These are phyloP conservation scores for Trichoderma simmonsii DNA, from an alignment of 2,329 filamentous ascomycete genomes.

Conservation along the genomic window DNA sequence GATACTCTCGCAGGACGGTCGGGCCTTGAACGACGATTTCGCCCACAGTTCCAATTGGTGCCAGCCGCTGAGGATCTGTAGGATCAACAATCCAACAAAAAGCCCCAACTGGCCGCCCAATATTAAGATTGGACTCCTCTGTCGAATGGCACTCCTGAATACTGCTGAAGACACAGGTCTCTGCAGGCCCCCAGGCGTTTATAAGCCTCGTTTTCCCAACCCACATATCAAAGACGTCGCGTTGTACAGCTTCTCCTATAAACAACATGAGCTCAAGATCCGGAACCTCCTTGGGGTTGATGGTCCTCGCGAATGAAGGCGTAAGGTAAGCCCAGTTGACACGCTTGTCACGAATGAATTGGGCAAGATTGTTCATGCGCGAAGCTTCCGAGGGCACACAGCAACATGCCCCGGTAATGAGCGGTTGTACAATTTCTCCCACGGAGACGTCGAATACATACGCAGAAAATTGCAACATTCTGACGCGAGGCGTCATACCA, in stretches of 20 bases:
- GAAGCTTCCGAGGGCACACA: conserved; percentile 20
- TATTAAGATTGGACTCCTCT: conserved; percentile 1
- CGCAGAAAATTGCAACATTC: conserved; percentile 21
- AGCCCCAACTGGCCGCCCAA: conserved; percentile 5
- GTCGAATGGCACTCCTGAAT: not conserved
- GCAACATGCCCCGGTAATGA: conserved; percentile 17
- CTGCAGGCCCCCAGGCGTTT: not conserved
- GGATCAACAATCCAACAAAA: conserved; percentile 18
- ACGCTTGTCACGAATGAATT: conserved; percentile 12
- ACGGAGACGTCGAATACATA: conserved; percentile 21
- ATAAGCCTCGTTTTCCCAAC: not conserved
- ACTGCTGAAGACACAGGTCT: not conserved
- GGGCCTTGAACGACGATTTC: conserved; percentile 13
- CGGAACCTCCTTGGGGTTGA: conserved; percentile 18
- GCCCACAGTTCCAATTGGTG: conserved; percentile 3
- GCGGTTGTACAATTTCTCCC: conserved; percentile 18
- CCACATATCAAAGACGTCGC: conserved; percentile 19
- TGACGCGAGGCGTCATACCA: not conserved
- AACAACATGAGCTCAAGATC: conserved; percentile 17
- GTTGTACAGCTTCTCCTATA: conserved; percentile 17
- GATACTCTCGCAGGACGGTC: conserved; percentile 23
- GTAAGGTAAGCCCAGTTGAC: conserved; percentile 19
- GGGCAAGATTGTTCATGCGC: conserved; percentile 10
- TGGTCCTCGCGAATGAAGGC: conserved; percentile 18
- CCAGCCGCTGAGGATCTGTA: not conserved